Evolutionary conservation across 2,329 filamentous ascomycete genomes (phyloP).

Genomic region (Aspergillus sp.): DNA sequence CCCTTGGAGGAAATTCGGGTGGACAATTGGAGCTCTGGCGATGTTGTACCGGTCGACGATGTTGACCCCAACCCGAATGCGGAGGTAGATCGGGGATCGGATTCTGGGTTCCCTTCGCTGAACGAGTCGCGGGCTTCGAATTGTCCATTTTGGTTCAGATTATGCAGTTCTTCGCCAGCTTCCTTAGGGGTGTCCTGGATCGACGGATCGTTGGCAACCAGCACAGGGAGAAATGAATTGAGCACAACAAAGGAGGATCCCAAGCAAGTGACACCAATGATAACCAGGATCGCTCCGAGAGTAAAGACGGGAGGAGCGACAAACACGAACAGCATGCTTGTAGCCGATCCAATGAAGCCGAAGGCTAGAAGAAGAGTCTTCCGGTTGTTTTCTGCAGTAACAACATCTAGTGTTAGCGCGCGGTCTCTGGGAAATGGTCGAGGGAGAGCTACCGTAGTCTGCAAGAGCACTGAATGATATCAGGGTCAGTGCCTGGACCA

Average conservation of each 20-base stretch:
- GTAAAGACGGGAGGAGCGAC: conserved; percentile 73
- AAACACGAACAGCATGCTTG: conserved; percentile 84
- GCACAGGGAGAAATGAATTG: conserved; percentile 84
- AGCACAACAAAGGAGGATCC: conserved; percentile 88
- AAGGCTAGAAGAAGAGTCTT: conserved; percentile 81
- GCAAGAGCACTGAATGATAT: conserved; percentile 65
- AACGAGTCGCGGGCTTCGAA: conserved; percentile 6
- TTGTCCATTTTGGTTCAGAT: conserved; percentile 18
- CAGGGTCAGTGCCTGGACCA: conserved; percentile 81
- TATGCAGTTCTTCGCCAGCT: conserved; percentile 25
- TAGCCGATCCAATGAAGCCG: conserved; percentile 72
- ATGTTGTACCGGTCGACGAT: conserved; percentile 30
- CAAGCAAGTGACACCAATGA: conserved; percentile 84
- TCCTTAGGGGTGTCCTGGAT: conserved; percentile 31
- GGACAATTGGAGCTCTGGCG: conserved; percentile 71
- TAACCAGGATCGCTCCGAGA: conserved; percentile 74
- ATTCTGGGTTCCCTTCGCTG: conserved; percentile 23
- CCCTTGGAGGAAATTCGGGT: conserved; percentile 85
- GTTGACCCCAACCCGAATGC: conserved; percentile 6
- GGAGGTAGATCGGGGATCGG: conserved; percentile 12
- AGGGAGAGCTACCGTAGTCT: conserved; percentile 67
- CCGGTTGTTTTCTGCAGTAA: conserved; percentile 51
- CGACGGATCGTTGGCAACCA: conserved; percentile 76
- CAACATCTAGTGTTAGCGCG: background rate
- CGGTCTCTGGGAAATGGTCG: background rate